Conservation (phyloP, 2,329 filamentous ascomycete genomes). For the Penicillium sp. region DNA sequence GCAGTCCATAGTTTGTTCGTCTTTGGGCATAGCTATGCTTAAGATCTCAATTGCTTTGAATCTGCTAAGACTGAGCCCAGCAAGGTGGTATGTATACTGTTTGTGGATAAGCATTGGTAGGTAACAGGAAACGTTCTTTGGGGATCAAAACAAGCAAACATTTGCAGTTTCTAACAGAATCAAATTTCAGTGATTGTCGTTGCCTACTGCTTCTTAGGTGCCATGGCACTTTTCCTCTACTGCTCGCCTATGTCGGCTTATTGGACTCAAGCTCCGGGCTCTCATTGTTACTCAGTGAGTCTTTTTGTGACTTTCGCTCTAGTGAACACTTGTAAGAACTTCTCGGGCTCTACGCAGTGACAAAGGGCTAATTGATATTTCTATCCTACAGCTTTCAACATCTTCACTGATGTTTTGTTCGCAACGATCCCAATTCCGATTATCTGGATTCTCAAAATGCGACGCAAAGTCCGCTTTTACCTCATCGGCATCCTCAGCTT, state of each 20-base stretch:
- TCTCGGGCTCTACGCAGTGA: not conserved
- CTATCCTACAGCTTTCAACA: not conserved
- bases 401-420: not conserved
- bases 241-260: conserved; percentile 1
- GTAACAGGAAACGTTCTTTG: not conserved
- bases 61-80: not conserved
- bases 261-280: not conserved
- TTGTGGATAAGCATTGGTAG: not conserved
- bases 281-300: not conserved
- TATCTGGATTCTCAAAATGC: not conserved
- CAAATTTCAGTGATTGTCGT: not conserved
- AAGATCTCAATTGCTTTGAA: not conserved
- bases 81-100: not conserved
- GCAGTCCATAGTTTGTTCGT: not conserved
- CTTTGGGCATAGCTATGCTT: not conserved
- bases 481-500: not conserved
- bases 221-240: not conserved
- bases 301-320: not conserved
- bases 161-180: not conserved
- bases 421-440: not conserved
- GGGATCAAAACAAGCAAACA: too few species aligned
- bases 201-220: not conserved
- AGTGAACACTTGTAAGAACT: not conserved
- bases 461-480: not conserved
- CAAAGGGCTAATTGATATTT: not conserved